phyloP scores from a whole-genome alignment of 345 rosid genomes.

The Citrus inodora region DNA sequence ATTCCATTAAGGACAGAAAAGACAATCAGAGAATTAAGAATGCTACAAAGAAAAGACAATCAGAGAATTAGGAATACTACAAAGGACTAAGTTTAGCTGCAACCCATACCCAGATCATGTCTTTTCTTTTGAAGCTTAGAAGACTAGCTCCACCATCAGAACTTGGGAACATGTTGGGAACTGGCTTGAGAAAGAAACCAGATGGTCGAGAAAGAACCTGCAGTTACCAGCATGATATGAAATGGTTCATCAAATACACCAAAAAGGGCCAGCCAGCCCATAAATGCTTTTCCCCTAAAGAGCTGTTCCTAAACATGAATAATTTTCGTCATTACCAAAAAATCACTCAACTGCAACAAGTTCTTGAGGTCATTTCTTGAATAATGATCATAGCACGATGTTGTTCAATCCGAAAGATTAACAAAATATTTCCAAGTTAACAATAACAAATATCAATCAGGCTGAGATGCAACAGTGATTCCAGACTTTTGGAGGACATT shows the following conservation, averaged over 20 bases:
- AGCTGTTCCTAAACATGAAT: not conserved
- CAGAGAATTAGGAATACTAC: not conserved
- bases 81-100: not conserved
- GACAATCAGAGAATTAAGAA: not conserved
- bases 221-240: slow-evolving; percentile 17
- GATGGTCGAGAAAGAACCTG: slow-evolving; percentile 86
- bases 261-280: not conserved
- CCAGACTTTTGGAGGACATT: not conserved
- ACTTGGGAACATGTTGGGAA: slow-evolving; percentile 54
- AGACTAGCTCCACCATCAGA: slow-evolving; percentile 59
- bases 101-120: slow-evolving; percentile 70
- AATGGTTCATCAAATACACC: not conserved
- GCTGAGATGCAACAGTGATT: not conserved
- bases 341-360: not conserved
- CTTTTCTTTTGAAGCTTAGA: slow-evolving; percentile 77
- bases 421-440: not conserved
- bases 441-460: not conserved
- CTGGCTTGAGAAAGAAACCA: slow-evolving; percentile 91
- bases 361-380: not conserved
- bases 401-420: not conserved
- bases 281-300: not conserved
- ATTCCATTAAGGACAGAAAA: slow-evolving; percentile 1
- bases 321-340: not conserved
- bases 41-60: slow-evolving; percentile 7
- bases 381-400: not conserved